Base-by-base conservation (phyloP, 1,284 basidiomycete species). In the Cutaneotrichosporon cutaneum region DNA sequence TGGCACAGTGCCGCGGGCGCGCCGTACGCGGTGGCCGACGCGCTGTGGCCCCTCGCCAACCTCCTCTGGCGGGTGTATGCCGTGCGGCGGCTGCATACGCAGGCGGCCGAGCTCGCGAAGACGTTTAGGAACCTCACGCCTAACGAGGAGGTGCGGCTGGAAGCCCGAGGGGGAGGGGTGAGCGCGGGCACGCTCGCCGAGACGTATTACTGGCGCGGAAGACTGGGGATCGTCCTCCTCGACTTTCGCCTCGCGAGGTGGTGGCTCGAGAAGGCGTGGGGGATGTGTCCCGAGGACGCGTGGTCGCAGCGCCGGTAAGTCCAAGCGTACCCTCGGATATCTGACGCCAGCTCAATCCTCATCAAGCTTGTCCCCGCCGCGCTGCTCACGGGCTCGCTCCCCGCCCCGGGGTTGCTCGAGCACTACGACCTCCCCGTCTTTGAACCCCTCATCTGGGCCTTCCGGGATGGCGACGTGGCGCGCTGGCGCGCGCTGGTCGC, bases 351-450 rank as follows among this genome's bases (percentile, higher is more conserved):
- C 51, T 69, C 77, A 1, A 81, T 82, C n/a, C 71, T 81, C 10
- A 76, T 81, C 57, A 74, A 76, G 22, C 70, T 81, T 8, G 69
- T 80, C 11, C 75, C 80, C 7, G 73, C 77, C 44, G 77, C 79
- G 22, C 70, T 81, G 22, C 69, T 81, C 2, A 65, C 79, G 9
- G 81, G 81, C 0, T 59, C 54, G 21, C 64, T 81, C 7, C 81
- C 80, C 13, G 58, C 60, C 3, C 52, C 39, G 0, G 54, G 56
- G 0, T 33, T 77, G 3, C 64, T 82, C 16, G 53, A 70, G 26
- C 54, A 68, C 33, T 82, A 80, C 63, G 62, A 73, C 33, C 72
- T 82, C 3, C 47, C 62, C 0, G 66, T 72, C 51, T 81, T 76
- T 58, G 50, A 54, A 0, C 77, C 79, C 2, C 66, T 82, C 14